These are phyloP conservation scores for Phytophthora pini DNA, from an alignment of 352 stramenopile genomes.

Conservation along the genomic window DNA sequence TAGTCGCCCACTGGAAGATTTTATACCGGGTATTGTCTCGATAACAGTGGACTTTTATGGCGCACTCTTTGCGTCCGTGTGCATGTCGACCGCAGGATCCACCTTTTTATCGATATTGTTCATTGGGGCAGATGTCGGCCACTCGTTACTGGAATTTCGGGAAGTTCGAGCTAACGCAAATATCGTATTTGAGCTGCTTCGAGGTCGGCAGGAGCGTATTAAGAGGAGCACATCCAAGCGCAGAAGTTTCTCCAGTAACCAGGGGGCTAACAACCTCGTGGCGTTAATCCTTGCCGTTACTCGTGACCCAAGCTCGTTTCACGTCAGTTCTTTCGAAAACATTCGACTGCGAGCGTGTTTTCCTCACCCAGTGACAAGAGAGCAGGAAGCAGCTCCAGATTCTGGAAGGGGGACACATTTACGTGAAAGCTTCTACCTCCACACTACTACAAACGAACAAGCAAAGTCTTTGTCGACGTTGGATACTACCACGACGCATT, in stretches of 20 bases:
- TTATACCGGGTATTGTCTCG: conserved; percentile 12
- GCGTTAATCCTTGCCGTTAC: conserved; percentile 3
- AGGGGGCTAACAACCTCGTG: neutral
- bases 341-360: conserved; percentile 5
- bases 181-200: conserved; percentile 1
- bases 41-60: conserved; percentile 19
- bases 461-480: neutral
- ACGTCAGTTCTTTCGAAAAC: neutral
- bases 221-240: neutral
- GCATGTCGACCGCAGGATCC: conserved; percentile 15
- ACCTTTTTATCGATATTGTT: conserved; percentile 5
- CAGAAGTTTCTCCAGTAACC: neutral
- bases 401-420: neutral
- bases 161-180: conserved; percentile 10
- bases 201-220: neutral
- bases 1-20: conserved; percentile 12
- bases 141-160: conserved; percentile 11
- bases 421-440: neutral
- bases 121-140: conserved; percentile 5
- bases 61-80: conserved; percentile 23
- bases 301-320: conserved; percentile 6
- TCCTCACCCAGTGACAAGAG: neutral
- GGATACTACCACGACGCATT: neutral
- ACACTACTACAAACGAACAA: neutral
- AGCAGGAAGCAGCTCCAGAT: neutral